phyloP scores from a whole-genome alignment of 345 rosid species.

The Iberis pinnata region DNA sequence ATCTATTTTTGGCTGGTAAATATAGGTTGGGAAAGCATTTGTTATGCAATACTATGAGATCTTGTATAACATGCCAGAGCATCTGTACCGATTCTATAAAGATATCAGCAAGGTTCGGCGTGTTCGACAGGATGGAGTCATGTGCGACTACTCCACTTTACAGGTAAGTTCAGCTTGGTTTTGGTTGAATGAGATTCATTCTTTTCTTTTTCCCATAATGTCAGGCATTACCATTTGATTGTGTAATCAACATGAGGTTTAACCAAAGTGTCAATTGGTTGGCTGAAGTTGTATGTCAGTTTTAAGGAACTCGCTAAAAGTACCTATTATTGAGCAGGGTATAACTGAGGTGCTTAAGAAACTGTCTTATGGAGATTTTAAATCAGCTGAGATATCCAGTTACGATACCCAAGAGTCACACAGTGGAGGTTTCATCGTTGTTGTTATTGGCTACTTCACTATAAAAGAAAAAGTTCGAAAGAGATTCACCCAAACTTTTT shows the following conservation, averaged over 20 bases:
- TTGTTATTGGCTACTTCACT: slow-evolving; percentile 63
- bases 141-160: slow-evolving; percentile 32
- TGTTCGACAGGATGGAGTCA: slow-evolving; percentile 30
- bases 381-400: slow-evolving; percentile 42
- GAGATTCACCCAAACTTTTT: slow-evolving; percentile 66
- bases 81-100: slow-evolving; percentile 41
- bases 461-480: slow-evolving; percentile 31
- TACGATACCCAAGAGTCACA: slow-evolving; percentile 63
- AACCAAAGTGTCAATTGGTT: background rate
- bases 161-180: slow-evolving; percentile 9
- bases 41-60: slow-evolving; percentile 44
- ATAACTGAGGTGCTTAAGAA: slow-evolving; percentile 59
- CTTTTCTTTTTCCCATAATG: too few relatives aligned
- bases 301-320: background rate
- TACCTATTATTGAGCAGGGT: slow-evolving; percentile 37
- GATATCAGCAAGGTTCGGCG: slow-evolving; percentile 44
- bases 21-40: slow-evolving; percentile 44
- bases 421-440: slow-evolving; percentile 52
- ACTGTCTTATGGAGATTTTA: slow-evolving; percentile 39
- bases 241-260: background rate
- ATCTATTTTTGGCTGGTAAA: background rate
- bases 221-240: background rate
- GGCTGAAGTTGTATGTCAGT: background rate
- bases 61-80: slow-evolving; percentile 36
- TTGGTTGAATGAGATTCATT: background rate